Evolutionary conservation across 208 protist species (phyloP).

Genomic region (Entamoeba histolytica): DNA sequence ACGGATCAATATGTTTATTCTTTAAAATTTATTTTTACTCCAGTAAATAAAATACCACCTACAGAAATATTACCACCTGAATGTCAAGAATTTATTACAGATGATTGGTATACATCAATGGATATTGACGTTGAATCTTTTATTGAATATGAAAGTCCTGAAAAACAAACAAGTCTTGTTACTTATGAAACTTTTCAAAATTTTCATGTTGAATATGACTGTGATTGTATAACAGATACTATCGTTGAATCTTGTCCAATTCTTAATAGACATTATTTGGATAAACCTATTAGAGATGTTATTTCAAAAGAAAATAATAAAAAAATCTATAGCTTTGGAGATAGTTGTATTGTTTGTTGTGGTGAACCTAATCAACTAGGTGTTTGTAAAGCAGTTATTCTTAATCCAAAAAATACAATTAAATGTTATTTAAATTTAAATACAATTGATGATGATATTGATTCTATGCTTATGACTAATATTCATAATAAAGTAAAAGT

Average conservation of each 20-base stretch:
- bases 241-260: not conserved
- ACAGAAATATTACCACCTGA: not conserved
- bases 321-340: not conserved
- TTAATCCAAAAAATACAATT: not conserved
- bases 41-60: not conserved
- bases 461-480: no score
- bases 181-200: not conserved
- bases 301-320: not conserved
- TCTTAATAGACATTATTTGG: not conserved
- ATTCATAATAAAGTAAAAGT: no score
- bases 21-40: not conserved
- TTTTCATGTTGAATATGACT: not conserved
- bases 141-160: not conserved
- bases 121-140: not conserved
- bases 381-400: not conserved
- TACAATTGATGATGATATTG: no score
- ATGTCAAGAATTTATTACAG: not conserved
- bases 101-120: not conserved
- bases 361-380: not conserved
- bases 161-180: not conserved
- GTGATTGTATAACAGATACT: not conserved
- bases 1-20: not conserved
- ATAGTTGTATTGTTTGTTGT: not conserved
- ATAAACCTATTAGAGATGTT: not conserved
- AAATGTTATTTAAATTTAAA: not conserved